Base-by-base conservation (phyloP, 495 filamentous ascomycete species). In the Rostrohypoxylon terebratum region DNA sequence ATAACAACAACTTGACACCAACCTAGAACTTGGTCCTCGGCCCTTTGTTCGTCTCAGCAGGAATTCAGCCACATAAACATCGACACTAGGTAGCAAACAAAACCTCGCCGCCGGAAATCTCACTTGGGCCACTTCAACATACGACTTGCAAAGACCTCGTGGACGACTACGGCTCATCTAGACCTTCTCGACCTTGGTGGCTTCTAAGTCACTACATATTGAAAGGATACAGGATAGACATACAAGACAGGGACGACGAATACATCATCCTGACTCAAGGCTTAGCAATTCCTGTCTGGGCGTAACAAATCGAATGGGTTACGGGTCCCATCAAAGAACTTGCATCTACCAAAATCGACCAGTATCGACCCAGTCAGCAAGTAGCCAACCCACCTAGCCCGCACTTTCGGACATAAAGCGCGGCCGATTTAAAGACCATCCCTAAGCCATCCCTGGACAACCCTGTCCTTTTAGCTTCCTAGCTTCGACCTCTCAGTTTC, bases 331-430 rank as follows among this genome's bases (percentile, higher is more conserved):
- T 70, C 63, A 57, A 75, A 75, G 72, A 68, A 68, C 68, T 69
- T 72, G 33, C 67, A 71, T 33, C 64, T 75, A 75, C 72, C 57
- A 67, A 64, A 57, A 68, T 72, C 72, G 67, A 74, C 72, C 55
- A 66, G 59, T 54, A 68, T 71, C 72, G 68, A 75, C 72, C 72
- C 63, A 71, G 72, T 75, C 72, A 75, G 71, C 64, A 68, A 68
- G 63, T 65, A 44, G 50, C 61, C 48, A 57, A 45, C 44, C 44
- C 23, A 58, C 57, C 36, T 48, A 68, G 63, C 68, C 72, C 67
- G 68, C 72, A 71, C 72, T 65, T 59, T 75, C 72, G 72, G 72
- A 75, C 72, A 75, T 75, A 75, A 75, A 75, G 72, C 72, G 59
- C 64, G 63, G 68, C 72, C 72, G 72, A 75, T 71, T 72, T 68